Base-by-base conservation (phyloP, 257 asterid genomes). In the Nicotiana otophora region DNA sequence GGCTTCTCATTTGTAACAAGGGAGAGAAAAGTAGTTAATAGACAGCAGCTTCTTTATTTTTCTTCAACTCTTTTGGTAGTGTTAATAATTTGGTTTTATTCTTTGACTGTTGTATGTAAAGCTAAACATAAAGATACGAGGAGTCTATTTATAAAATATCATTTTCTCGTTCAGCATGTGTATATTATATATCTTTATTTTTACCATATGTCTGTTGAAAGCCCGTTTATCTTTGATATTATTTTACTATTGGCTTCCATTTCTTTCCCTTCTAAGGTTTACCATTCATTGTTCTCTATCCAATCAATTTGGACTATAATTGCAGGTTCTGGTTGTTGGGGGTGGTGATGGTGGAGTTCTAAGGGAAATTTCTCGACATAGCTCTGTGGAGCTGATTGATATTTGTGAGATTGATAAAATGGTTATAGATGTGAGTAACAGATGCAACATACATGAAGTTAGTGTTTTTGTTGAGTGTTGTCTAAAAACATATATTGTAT, bases 311-410 rank as follows among this genome's bases (percentile, higher is more conserved):
- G 31, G 42, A 12, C 64, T 85, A 48, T 1, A 54, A 64, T 75
- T 81, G 86, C 92, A 96, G 98, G 98, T 96, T 89, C 89, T 96
- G 88, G 99, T 96, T 81, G 97, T 96, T 26, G 99, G 99, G 77
- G 99, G 99, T 20, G 99, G 99, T 88, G 99, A 96, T 86, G 99
- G 98, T 84, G 99, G 99, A 55, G 99, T 96, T 85, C 97, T 94
- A 77, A 88, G 97, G 85, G 99, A 96, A 88, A 88, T 96, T 88
- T 87, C 95, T 70, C 98, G 98, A 76, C 98, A 96, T 86, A 87
- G 89, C 88, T 93, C 99, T 77, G 98, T 96, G 88, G 93, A 93
- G 87, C 83, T 10, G 83, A 96, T 96, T 81, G 98, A 96, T 87
- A 96, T 96, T 77, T 96, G 99, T 77, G 99, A 96, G 90, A 96